A percentile compares a stretch with the other conserved stretches of the same genome.
Evolutionary conservation across 768 basidiomycete genomes (phyloP).

Genomic region (Phaffia tasmanica): DNA sequence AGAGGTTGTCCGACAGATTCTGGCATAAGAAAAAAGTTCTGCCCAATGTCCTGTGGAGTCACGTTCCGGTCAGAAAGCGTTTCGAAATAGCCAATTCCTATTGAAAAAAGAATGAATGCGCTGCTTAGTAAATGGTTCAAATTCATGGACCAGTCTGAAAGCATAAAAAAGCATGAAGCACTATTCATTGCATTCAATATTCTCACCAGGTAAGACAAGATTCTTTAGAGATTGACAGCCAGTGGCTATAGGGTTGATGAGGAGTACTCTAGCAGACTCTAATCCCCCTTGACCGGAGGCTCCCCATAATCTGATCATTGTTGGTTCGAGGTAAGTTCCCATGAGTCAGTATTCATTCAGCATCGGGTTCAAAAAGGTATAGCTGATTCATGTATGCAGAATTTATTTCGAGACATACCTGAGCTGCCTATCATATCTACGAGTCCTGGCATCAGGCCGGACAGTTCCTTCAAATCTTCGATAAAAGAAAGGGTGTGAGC

Average conservation of each 20-base stretch:
- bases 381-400: neutral
- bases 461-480: neutral
- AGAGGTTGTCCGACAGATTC: conserved; percentile 68
- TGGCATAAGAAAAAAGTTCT: conserved; percentile 88
- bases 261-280: conserved; percentile 68
- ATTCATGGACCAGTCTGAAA: neutral
- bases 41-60: conserved; percentile 68
- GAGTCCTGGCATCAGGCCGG: conserved; percentile 72
- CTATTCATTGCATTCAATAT: too few species aligned
- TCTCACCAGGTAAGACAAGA: conserved; percentile 70
- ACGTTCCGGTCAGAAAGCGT: conserved; percentile 60
- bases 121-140: neutral
- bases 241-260: conserved; percentile 69
- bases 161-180: neutral
- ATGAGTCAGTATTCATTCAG: neutral
- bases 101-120: neutral
- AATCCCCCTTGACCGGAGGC: conserved; percentile 80
- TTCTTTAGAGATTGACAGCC: conserved; percentile 88
- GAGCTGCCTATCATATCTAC: conserved; percentile 89
- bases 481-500: too few species aligned
- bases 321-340: neutral
- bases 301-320: conserved; percentile 68
- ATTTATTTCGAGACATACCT: conserved; percentile 45
- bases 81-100: conserved; percentile 82
- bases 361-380: neutral